Base-by-base conservation (phyloP, 2,329 filamentous ascomycete genomes). In the Penicillium sp. region DNA sequence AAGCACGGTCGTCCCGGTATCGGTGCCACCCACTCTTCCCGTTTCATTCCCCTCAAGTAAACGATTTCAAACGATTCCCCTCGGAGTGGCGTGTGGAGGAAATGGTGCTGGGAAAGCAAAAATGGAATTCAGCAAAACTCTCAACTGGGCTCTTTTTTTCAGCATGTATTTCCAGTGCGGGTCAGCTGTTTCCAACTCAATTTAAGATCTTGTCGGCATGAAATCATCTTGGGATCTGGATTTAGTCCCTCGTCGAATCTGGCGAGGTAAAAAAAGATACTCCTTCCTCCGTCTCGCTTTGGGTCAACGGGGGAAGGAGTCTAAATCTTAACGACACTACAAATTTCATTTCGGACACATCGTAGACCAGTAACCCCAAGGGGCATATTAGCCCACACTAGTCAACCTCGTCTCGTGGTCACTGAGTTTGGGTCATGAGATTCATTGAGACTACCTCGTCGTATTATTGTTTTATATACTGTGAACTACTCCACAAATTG, bases 11-110 rank as follows among this genome's bases (percentile, higher is more conserved):
- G 94, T 82, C 94, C 94, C 77, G 94, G 94, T 97, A 99, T 99
- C 78, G 94, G 94, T 95, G 94, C 94, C 77, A 99, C 94, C 74
- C 92, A 99, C 90, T 97, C 93, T 85, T 99, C 94, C 82, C 92
- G 94, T 88, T 99, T 99, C 90, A 99, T 99, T 86, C 94, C 94
- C 81, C 90, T 99, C 81, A 99, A 99, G 87, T 97, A 97, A 87
- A 82, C 68, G 70, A 70, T 64, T 66, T 61, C 65, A 65, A 68
- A 68, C 75, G 65, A 70, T 72, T 60, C 70, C 73, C 55, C 75
- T 65, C 69, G 68, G 68, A 65, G 68, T 71, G 71, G 71, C 62
- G 65, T 67, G 69, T 72, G 71, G 70, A 70, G 69, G 68, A 71
- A 66, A 65, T 61, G 70, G 70, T 69, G 64, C 65, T 70, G 64